Conservation (phyloP, 768 basidiomycete genomes). For the Rhizopogon vulgaris region DNA sequence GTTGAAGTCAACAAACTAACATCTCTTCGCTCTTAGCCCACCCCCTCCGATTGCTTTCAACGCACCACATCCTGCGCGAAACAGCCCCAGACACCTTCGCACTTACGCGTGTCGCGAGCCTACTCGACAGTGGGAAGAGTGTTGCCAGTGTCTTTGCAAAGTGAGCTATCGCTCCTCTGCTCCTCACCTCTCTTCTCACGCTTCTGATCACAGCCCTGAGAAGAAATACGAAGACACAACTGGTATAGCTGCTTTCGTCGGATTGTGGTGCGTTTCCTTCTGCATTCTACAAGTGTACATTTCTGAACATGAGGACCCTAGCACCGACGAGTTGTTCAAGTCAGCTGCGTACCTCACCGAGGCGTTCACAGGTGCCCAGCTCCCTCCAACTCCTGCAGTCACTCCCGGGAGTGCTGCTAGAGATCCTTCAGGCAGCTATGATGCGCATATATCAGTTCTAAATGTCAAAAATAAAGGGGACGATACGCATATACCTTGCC, state of each 20-base stretch:
- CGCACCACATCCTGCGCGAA: constrained; percentile 72
- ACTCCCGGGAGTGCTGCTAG: no score
- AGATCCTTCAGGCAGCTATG: neutral
- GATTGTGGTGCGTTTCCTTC: constrained; percentile 45
- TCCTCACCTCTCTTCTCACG: neutral
- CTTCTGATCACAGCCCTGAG: neutral
- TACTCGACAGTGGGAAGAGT: constrained; percentile 62
- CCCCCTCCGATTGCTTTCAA: constrained; percentile 37
- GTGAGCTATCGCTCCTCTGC: constrained; percentile 26
- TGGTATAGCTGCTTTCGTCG: constrained; percentile 47
- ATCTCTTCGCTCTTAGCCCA: neutral
- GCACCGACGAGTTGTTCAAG: constrained; percentile 75
- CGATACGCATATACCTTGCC: neutral
- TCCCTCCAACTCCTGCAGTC: constrained; percentile 3
- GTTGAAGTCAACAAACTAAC: neutral
- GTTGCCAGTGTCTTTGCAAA: constrained; percentile 41
- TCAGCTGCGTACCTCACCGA: constrained; percentile 73
- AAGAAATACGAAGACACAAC: constrained; percentile 60
- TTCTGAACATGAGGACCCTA: constrained; percentile 17
- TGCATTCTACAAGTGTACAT: neutral
- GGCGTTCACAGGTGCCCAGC: constrained; percentile 36
- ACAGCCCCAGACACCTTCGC: constrained; percentile 66
- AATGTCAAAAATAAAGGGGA: neutral
- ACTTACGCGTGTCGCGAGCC: constrained; percentile 61
- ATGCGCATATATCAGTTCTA: neutral